phyloP scores from a whole-genome alignment of 257 asterid species.

The Solanum clarkiae region DNA sequence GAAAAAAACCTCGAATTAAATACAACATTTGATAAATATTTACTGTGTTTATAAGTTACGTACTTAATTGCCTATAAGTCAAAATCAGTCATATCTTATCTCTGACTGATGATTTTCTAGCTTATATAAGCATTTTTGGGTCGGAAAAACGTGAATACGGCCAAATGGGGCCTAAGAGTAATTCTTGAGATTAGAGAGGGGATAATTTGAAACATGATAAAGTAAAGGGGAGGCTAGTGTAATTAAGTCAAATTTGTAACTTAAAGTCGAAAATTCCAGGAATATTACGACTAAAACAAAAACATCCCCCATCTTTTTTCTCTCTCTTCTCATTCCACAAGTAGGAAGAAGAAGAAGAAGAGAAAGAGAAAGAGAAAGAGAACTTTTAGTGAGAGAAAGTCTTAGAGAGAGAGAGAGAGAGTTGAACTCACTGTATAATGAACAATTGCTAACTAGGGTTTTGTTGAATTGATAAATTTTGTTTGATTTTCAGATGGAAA shows the following conservation, averaged over 20 bases:
- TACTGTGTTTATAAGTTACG: neutral
- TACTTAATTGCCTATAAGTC: neutral
- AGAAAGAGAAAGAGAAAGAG: slow-evolving; percentile 8
- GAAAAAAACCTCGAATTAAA: too few relatives aligned
- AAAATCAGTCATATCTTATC: neutral
- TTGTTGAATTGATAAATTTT: neutral
- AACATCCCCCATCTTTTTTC: neutral
- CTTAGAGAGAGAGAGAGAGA: neutral
- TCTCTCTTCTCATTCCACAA: slow-evolving; percentile 13
- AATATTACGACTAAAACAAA: slow-evolving; percentile 12
- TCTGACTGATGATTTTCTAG: neutral
- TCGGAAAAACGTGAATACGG: neutral
- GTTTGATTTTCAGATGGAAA: slow-evolving; percentile 39
- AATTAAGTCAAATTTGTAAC: neutral
- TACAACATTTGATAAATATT: neutral
- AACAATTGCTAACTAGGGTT: slow-evolving; percentile 28
- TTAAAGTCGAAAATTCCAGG: neutral
- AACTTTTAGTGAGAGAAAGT: slow-evolving; percentile 1
- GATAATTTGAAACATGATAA: neutral
- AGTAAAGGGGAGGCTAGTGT: neutral
- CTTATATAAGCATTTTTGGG: neutral
- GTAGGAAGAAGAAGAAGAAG: neutral
- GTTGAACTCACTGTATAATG: neutral
- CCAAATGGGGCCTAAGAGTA: neutral
- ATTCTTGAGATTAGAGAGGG: neutral